phyloP scores from a whole-genome alignment of 2,329 filamentous ascomycete species.

The Neonectria neomacrospora region DNA sequence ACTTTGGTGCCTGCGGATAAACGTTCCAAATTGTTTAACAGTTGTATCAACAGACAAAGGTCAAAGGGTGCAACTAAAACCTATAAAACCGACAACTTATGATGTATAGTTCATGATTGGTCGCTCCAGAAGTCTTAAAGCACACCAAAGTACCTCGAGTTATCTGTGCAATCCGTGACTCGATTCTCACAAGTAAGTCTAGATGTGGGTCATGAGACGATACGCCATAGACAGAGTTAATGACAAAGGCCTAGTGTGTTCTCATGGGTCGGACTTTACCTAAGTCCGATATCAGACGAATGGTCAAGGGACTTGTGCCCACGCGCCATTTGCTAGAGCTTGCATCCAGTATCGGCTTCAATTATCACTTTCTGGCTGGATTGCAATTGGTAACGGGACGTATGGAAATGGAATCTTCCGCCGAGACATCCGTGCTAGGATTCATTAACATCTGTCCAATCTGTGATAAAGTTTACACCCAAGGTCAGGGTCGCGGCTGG shows the following conservation, averaged over 20 bases:
- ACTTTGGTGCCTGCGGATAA: background rate
- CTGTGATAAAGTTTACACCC: slow-evolving; percentile 37
- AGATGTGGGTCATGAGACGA: background rate
- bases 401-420: background rate
- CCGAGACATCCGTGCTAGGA: slow-evolving; percentile 27
- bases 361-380: background rate
- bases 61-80: too few relatives aligned
- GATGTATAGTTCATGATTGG: too few relatives aligned
- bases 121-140: too few relatives aligned
- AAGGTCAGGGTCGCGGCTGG: slow-evolving; percentile 21
- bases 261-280: background rate
- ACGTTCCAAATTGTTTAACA: too few relatives aligned
- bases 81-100: too few relatives aligned
- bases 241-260: background rate
- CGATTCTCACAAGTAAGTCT: too few relatives aligned
- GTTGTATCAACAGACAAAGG: too few relatives aligned
- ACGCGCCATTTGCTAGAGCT: too few relatives aligned
- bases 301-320: background rate
- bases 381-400: too few relatives aligned
- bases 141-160: too few relatives aligned
- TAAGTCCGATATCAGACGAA: background rate
- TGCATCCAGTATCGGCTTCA: background rate
- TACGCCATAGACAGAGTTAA: background rate
- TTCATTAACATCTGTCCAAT: slow-evolving; percentile 32
- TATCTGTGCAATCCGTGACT: too few relatives aligned